phyloP scores from a whole-genome alignment of 2,329 filamentous ascomycete genomes.

The Scortechinia acanthostroma region DNA sequence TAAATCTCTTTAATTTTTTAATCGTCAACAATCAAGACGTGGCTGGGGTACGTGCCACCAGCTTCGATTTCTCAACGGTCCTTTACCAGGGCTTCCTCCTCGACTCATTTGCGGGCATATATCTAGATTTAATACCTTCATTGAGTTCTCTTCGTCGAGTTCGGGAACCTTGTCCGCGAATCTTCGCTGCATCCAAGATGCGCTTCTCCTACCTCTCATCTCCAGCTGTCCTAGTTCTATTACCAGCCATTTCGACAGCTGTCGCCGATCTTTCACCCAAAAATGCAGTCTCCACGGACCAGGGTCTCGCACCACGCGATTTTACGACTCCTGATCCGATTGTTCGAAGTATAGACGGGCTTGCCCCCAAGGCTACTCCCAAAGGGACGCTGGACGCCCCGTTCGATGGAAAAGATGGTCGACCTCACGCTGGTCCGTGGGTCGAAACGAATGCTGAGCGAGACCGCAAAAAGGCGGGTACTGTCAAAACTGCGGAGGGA shows the following conservation, averaged over 20 bases:
- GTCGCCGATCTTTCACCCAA: not conserved
- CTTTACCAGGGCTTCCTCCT: no score
- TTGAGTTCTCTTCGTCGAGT: no score
- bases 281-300: not conserved
- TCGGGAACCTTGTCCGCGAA: no score
- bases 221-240: not conserved
- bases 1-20: no score
- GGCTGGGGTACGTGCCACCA: no score
- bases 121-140: no score
- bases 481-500: conserved; percentile 21
- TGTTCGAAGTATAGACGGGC: no score
- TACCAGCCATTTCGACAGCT: not conserved
- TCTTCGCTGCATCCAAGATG: no score
- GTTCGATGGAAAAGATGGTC: conserved; percentile 86
- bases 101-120: no score
- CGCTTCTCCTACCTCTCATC: not conserved
- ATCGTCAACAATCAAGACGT: no score
- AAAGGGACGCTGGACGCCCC: conserved; percentile 55
- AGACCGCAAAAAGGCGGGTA: conserved; percentile 22
- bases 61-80: no score
- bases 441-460: conserved; percentile 39
- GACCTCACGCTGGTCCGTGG: conserved; percentile 81
- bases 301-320: not conserved
- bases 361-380: not conserved
- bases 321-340: not conserved